Evolutionary conservation across 1,284 basidiomycete genomes (phyloP), one percentile per base, ranked within the genome.

Genomic region (Pulveroboletus sp.): DNA sequence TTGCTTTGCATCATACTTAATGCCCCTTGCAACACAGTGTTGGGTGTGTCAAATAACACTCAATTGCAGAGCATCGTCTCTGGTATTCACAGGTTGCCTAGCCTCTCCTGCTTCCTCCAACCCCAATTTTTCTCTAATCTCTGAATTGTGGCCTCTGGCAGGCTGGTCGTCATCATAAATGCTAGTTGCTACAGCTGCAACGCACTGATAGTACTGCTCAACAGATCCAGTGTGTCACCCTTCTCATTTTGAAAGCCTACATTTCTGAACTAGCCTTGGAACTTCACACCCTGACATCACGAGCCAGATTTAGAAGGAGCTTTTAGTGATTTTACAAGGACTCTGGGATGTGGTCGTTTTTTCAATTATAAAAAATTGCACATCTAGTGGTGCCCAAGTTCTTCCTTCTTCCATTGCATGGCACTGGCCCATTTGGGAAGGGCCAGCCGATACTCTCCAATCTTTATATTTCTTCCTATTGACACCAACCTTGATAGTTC

Each of bases 331-430:
- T 15, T 10, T 31, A 18, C 29, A 38, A 20, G n/a, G 42, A 22
- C 29, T 54, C 14, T 54, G 53, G 53, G 40, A 55, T 4, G 22
- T 2, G 1, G 15, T 55, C 3, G 52, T 46, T n/a, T 38, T n/a
- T 26, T 39, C 53, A 7, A 36, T 54, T 29, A 25, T 54, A 10
- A 24, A 9, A 0, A 18, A 36, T 66, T 72, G 5, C 68, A 68
- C 5, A 70, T 78, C 7, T 76, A 74, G 72, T 77, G 75, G 75
- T 77, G 74, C 52, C 73, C 72, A 47, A 59, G 2, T 54, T 76
- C 11, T 67, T 65, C 17, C 54, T 53, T 20, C 56, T 58, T 22
- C 36, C 50, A 4, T 20, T 54, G 9, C 57, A 44, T 4, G 72
- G 74, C 2, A 71, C 74, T 0, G 71, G 70, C 20, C 43, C 59